Conservation (phyloP, 352 stramenopile genomes). For the Albugo laibachii region DNA sequence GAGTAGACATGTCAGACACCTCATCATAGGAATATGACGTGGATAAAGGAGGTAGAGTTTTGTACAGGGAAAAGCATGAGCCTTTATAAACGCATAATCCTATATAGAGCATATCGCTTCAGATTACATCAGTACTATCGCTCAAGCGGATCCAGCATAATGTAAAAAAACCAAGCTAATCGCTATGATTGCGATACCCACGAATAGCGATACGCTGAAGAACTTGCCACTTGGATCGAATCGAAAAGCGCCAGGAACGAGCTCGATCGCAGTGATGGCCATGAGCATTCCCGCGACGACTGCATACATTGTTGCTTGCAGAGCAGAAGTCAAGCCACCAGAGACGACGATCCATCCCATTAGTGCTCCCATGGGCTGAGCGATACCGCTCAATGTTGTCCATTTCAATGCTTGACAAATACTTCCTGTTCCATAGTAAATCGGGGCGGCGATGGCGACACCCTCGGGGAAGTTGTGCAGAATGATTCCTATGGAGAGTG, state of each 20-base stretch:
- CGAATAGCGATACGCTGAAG: constrained; percentile 73
- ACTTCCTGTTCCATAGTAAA: constrained; percentile 93
- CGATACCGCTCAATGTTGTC: constrained; percentile 74
- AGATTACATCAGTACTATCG: too few species aligned
- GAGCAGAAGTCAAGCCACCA: constrained; percentile 31
- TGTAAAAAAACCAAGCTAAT: constrained; percentile 76
- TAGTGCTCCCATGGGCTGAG: constrained; percentile 80
- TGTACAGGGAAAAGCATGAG: too few species aligned
- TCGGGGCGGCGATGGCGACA: constrained; percentile 85
- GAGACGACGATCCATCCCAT: constrained; percentile 65
- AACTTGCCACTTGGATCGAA: constrained; percentile 77
- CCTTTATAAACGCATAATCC: too few species aligned
- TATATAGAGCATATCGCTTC: too few species aligned
- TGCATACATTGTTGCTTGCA: constrained; percentile 81
- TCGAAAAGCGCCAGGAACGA: constrained; percentile 80
- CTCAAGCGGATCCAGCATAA: constrained; percentile 30
- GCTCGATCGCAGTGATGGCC: constrained; percentile 81
- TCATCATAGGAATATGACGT: too few species aligned
- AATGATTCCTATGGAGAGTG: constrained; percentile 89
- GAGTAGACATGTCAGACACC: too few species aligned
- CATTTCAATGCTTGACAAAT: constrained; percentile 84
- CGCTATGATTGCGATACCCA: constrained; percentile 78
- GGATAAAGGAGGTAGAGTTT: too few species aligned
- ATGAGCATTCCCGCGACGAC: constrained; percentile 89
- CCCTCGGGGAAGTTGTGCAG: constrained; percentile 97